Evolutionary conservation across 345 rosid genomes (phyloP).

Genomic region (Salix dunnii): DNA sequence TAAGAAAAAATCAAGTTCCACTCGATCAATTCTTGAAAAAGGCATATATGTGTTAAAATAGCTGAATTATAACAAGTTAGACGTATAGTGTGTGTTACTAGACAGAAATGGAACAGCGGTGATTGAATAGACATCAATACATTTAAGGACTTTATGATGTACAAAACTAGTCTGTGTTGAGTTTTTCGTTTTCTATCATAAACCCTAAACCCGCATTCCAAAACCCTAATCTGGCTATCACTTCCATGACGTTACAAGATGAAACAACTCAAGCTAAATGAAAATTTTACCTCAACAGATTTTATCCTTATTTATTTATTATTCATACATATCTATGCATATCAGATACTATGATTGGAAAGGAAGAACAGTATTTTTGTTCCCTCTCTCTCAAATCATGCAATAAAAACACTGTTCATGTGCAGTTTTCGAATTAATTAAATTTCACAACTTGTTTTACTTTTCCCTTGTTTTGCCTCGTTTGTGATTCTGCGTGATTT

Average conservation of each 20-base stretch:
- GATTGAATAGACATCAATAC: neutral
- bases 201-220: constrained; percentile 35
- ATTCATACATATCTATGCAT: neutral
- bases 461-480: constrained; percentile 15
- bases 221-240: constrained; percentile 36
- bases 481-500: constrained; percentile 45
- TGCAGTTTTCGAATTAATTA: constrained; percentile 32
- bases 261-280: neutral
- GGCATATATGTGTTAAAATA: neutral
- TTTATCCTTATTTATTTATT: constrained; percentile 17
- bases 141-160: neutral
- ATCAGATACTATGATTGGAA: constrained; percentile 20
- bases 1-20: neutral
- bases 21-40: neutral
- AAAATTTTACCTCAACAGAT: neutral
- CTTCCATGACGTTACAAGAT: neutral
- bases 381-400: constrained; percentile 35
- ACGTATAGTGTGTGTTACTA: neutral
- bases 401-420: constrained; percentile 29
- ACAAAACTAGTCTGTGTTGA: neutral
- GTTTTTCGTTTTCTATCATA: neutral
- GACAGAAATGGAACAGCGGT: neutral
- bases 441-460: constrained; percentile 14
- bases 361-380: neutral
- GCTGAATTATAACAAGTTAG: neutral